Base-by-base conservation (phyloP, 495 filamentous ascomycete species). In the Neurospora sp. region DNA sequence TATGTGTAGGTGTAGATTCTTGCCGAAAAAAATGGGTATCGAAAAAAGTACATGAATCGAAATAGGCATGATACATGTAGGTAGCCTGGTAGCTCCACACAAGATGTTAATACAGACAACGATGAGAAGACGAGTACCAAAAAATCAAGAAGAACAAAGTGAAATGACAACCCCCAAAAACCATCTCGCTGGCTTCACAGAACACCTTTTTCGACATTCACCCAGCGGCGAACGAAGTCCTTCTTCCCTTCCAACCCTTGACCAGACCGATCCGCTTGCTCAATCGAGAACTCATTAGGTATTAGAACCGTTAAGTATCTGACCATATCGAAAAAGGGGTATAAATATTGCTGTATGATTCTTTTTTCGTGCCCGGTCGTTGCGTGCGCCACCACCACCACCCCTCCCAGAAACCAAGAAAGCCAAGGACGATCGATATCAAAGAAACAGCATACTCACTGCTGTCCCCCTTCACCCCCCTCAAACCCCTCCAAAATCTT, bases 401-500 rank as follows among this genome's bases (percentile, higher is more conserved):
- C 54, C 24, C 4, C 10, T 21, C 45, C 19, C 15, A 13, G 24
- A 66, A 13, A 62, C 54, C 54, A 62, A 31, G 15, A 66, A 31
- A 4, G 9, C 7, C 40, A 19, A 42, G 40, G 40, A 2, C 40
- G 15, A 42, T 17, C 40, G 15, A 42, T 17, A 42, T 28, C 6
- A 42, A 2, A 42, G 39, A 40, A 40, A 39, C 38, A 39, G 38
- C 38, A 10, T 39, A 15, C 31, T 62, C 54, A 66, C 54, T 66
- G 54, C 54, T 59, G 48, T 0, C 11, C 21, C 1, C 4, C 21
- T 10, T 69, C 70, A 34, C 39, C 70, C 5, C 36, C 69, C 4
- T 86, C 84, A 66, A 82, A 74, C 17, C 92, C 92, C 75, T 94
- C 92, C 54, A 97, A 80, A 3, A 90, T 86, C 54, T 90, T 83